Base-by-base conservation (phyloP, 768 basidiomycete genomes). In the Russula emetica region DNA sequence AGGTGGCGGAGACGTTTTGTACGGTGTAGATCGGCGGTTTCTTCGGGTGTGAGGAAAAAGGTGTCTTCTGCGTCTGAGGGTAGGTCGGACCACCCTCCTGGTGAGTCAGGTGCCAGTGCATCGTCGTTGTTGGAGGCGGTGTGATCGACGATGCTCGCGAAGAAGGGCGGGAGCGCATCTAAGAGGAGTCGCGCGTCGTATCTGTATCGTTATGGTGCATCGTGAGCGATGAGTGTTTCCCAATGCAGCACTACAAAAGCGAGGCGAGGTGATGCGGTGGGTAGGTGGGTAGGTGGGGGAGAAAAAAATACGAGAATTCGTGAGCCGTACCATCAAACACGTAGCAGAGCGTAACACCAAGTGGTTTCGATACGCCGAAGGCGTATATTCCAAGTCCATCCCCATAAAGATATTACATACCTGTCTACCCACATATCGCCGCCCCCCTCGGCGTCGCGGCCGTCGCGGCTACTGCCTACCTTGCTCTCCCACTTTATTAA, bases 11-110 rank as follows among this genome's bases (percentile, higher is more conserved):
- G 78, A 45, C 87, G 84, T 72, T 93, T 92, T 44, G 85, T 83
- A 26, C 84, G 80, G 42, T 78, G 79, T 64, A 85, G 85, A 63
- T 87, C 87, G 16, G 85, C 84, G 2, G 79, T 75, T 67, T 94
- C 92, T 7, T 79, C 78, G 0, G 81, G 81, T 0, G 84, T 79
- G 65, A 94, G 81, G 75, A 90, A 90, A 74, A 93, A 95, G 0
- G 83, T 87, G 68, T 95, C 92, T 75, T 94, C 93, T 5, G 84
- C 72, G 70, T 94, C 92, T 0, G 92, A 93, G 5, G 92, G 87
- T 2, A 94, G 80, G 72, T 92, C 88, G 0, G 87, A 87, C 92
- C 92, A 94, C 9, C 88, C 90, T 3, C 79, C 75, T 2, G 84
- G 82, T 0, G 85, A 83, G 26, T 72, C 74, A 1, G 79, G 61